Evolutionary conservation across 768 basidiomycete species (phyloP).

Genomic region (Leccinellum albellum): DNA sequence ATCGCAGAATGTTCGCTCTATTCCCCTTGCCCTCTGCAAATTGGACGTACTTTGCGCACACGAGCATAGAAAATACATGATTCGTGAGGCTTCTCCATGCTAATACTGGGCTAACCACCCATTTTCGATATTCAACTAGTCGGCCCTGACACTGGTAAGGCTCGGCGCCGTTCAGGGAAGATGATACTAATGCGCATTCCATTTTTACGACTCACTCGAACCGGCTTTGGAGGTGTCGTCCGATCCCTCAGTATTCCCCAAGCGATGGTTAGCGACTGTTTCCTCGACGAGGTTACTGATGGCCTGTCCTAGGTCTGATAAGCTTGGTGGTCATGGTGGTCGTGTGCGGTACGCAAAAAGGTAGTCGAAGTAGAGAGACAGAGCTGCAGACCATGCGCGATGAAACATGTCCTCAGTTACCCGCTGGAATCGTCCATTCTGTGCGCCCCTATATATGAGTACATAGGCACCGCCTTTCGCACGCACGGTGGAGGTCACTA

Average conservation of each 20-base stretch:
- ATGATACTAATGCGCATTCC: slow-evolving; percentile 19
- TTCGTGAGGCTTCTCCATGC: slow-evolving; percentile 67
- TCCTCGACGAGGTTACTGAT: slow-evolving; percentile 51
- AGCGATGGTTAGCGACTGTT: slow-evolving; percentile 77
- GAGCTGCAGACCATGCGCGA: neutral
- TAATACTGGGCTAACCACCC: too few relatives aligned
- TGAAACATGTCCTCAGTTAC: too few relatives aligned
- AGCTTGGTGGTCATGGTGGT: neutral
- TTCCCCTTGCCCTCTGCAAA: slow-evolving; percentile 93
- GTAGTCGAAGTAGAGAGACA: too few relatives aligned
- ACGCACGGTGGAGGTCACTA: slow-evolving; percentile 1
- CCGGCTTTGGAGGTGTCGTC: slow-evolving; percentile 75
- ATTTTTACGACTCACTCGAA: slow-evolving; percentile 7
- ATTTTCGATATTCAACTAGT: slow-evolving; percentile 71
- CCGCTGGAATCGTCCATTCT: too few relatives aligned
- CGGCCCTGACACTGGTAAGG: slow-evolving; percentile 76
- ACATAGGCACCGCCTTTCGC: slow-evolving; percentile 3
- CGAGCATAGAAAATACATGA: slow-evolving; percentile 90
- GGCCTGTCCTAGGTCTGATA: too few relatives aligned
- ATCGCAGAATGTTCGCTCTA: slow-evolving; percentile 74
- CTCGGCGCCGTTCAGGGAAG: slow-evolving; percentile 74
- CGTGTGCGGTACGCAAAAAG: neutral
- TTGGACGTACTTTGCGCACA: slow-evolving; percentile 80
- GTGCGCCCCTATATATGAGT: neutral
- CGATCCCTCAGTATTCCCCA: slow-evolving; percentile 91